Conservation (phyloP, 306 rosid genomes). For the Prunus salicina region DNA sequence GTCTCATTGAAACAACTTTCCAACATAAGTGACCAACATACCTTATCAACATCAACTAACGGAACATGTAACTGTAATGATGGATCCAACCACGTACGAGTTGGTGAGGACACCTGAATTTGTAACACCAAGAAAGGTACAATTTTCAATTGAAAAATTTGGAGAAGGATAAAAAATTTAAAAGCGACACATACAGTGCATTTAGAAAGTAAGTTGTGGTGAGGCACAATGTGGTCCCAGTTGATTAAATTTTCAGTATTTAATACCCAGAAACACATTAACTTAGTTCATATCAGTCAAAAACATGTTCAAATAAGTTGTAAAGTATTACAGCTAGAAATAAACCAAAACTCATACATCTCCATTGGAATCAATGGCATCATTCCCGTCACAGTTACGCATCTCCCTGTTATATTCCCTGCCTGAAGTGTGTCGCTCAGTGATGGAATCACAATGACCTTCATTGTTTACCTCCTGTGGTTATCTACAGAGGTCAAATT, state of each 20-base stretch:
- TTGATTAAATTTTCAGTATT: too few species aligned
- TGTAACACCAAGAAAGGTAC: constrained; percentile 21
- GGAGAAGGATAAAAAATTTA: background rate
- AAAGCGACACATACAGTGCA: background rate
- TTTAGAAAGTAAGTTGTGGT: too few species aligned
- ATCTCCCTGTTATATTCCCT: constrained; percentile 35
- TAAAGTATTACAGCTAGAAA: background rate
- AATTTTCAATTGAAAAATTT: background rate
- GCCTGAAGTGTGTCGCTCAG: constrained; percentile 38
- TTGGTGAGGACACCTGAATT: constrained; percentile 51
- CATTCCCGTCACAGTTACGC: constrained; percentile 37
- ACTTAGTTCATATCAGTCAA: background rate
- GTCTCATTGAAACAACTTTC: constrained; percentile 1
- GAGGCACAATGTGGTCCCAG: background rate
- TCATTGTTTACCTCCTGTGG: constrained; percentile 71
- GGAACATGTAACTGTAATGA: constrained; percentile 75
- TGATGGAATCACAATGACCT: constrained; percentile 31
- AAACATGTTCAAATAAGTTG: constrained; percentile 6
- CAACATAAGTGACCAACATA: constrained; percentile 16
- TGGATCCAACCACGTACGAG: constrained; percentile 67
- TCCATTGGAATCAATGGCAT: constrained; percentile 52
- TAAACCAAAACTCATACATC: constrained; percentile 50
- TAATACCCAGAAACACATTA: background rate
- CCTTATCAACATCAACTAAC: constrained; percentile 93
- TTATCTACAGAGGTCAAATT: constrained; percentile 65